phyloP scores from a whole-genome alignment of 805 yeast species.

The Kazachstania africana region DNA sequence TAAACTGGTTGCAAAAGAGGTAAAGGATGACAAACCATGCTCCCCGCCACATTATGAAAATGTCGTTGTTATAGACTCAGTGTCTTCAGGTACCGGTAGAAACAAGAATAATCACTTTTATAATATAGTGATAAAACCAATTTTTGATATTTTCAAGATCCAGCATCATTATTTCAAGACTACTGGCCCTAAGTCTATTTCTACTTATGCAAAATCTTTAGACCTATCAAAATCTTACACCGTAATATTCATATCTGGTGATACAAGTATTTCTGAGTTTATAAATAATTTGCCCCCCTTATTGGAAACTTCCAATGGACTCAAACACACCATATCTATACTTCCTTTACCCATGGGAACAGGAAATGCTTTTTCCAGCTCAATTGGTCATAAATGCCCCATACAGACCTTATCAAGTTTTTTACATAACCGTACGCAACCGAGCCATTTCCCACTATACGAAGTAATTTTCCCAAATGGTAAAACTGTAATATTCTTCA shows the following conservation, averaged over 20 bases:
- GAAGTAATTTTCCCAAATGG: slow-evolving; percentile 22
- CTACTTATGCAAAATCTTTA: slow-evolving; percentile 28
- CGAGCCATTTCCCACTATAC: slow-evolving; percentile 25
- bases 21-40: not conserved
- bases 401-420: slow-evolving; percentile 28
- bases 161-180: slow-evolving; percentile 35
- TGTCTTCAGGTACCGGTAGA: slow-evolving; percentile 29
- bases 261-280: slow-evolving; percentile 72
- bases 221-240: slow-evolving; percentile 25
- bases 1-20: slow-evolving; percentile 2
- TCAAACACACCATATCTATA: slow-evolving; percentile 9
- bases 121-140: slow-evolving; percentile 33
- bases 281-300: slow-evolving; percentile 35
- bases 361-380: slow-evolving; percentile 69
- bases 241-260: slow-evolving; percentile 67
- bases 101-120: slow-evolving; percentile 30
- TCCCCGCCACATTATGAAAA: not conserved
- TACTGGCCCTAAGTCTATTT: slow-evolving; percentile 27
- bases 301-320: not conserved
- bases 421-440: slow-evolving; percentile 11
- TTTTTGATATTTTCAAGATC: slow-evolving; percentile 31
- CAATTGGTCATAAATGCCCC: slow-evolving; percentile 35
- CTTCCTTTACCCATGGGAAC: slow-evolving; percentile 63
- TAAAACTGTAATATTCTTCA: slow-evolving; percentile 29
- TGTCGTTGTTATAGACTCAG: slow-evolving; percentile 27